A percentile compares a stretch with the other conserved stretches of the same genome.
Conservation (phyloP, 345 rosid species). For the Pistacia vera region DNA sequence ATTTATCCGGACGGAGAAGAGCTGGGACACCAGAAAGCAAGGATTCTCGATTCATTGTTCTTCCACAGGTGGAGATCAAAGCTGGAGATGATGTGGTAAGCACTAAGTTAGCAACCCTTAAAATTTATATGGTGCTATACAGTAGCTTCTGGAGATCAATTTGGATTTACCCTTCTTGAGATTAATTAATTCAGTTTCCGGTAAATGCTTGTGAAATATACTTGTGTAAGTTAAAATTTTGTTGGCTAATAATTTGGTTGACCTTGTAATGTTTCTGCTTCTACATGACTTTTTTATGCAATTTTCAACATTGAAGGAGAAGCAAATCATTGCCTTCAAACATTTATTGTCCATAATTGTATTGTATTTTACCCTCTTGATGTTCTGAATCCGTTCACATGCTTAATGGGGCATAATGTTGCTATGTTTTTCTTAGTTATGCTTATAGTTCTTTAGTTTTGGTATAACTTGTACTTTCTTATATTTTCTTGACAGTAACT, state of each 20-base stretch:
- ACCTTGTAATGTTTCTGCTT: not conserved
- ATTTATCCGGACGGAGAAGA: conserved; percentile 67
- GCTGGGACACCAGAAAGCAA: conserved; percentile 65
- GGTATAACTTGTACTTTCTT: not conserved
- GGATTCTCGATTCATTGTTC: conserved; percentile 78
- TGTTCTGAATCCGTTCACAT: not conserved
- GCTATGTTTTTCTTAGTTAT: not conserved
- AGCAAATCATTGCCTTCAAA: not conserved
- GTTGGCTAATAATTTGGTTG: not conserved
- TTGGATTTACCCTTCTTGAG: not conserved
- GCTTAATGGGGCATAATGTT: not conserved
- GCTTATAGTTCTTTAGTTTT: not conserved
- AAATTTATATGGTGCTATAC: conserved; percentile 3
- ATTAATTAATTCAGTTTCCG: not conserved
- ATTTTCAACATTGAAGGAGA: no score
- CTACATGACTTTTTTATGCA: no score
- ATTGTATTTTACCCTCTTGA: not conserved
- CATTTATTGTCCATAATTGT: not conserved
- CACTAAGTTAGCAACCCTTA: conserved; percentile 9
- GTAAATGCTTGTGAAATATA: not conserved
- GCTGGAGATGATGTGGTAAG: conserved; percentile 96
- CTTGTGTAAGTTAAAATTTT: not conserved
- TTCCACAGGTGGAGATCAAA: conserved; percentile 92
- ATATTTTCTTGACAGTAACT: not conserved
- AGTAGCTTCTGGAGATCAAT: conserved; percentile 3